A percentile compares a stretch with the other conserved stretches of the same genome.
Evolutionary conservation across 192 early-diverging fungal genomes (phyloP).

Genomic region (Entomortierella lignicola): DNA sequence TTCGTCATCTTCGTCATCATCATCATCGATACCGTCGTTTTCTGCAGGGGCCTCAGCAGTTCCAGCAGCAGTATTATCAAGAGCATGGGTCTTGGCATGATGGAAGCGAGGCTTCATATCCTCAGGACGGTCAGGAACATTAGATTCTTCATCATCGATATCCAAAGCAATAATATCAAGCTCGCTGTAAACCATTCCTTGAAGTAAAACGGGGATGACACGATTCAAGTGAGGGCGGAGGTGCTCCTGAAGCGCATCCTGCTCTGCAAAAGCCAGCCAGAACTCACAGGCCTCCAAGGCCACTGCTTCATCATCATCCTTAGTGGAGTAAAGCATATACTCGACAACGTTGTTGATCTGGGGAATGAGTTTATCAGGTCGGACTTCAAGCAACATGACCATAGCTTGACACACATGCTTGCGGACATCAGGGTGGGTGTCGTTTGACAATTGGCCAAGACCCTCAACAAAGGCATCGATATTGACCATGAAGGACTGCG

Average conservation of each 20-base stretch:
- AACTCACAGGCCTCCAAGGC: conserved; percentile 99
- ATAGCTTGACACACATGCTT: conserved; percentile 95
- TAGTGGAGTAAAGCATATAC: conserved; percentile 97
- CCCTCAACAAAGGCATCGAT: conserved; percentile 78
- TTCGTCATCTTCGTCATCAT: conserved; percentile 87
- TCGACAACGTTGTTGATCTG: conserved; percentile 90
- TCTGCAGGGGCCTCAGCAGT: conserved; percentile 32
- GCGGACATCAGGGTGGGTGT: conserved; percentile 84
- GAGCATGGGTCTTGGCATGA: conserved; percentile 81
- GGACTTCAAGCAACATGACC: conserved; percentile 88
- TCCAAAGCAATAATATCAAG: conserved; percentile 86
- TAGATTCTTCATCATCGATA: conserved; percentile 85
- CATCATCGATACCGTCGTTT: conserved; percentile 60
- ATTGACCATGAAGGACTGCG: conserved; percentile 76
- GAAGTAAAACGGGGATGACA: conserved; percentile 92
- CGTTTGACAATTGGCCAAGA: conserved; percentile 87
- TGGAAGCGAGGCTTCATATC: conserved; percentile 97
- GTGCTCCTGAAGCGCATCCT: conserved; percentile 79
- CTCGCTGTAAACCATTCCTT: conserved; percentile 97
- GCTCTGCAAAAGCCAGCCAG: conserved; percentile 97
- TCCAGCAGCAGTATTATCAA: conserved; percentile 66
- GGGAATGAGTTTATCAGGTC: conserved; percentile 87
- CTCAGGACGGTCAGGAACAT: conserved; percentile 87
- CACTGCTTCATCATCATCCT: conserved; percentile 84
- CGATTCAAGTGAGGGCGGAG: conserved; percentile 76